phyloP scores from a whole-genome alignment of 345 rosid genomes.

The Lepidium aucheri region DNA sequence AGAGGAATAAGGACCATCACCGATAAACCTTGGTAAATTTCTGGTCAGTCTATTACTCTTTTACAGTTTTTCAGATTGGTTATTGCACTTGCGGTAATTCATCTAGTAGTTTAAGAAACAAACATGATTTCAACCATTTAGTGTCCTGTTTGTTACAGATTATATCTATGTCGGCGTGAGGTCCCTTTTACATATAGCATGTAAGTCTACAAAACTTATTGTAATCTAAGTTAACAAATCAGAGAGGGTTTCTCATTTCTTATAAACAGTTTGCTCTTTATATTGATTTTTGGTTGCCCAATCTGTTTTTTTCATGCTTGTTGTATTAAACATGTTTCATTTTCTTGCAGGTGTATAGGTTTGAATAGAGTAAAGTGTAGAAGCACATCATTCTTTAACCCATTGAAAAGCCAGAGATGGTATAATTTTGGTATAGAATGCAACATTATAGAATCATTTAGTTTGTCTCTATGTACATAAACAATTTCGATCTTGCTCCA shows the following conservation, averaged over 20 bases:
- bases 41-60: not conserved
- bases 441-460: conserved; percentile 8
- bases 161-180: conserved; percentile 5
- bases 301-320: not conserved
- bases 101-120: conserved; percentile 6
- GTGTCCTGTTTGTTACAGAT: not conserved
- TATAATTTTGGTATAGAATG: conserved; percentile 30
- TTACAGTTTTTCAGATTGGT: not conserved
- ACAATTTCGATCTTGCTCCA: conserved; percentile 7
- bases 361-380: conserved; percentile 20
- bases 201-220: conserved; percentile 9
- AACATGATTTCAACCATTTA: not conserved
- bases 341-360: conserved; percentile 26
- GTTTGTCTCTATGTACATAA: conserved; percentile 10
- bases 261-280: not conserved
- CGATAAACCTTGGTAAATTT: not conserved
- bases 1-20: conserved; percentile 29
- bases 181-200: conserved; percentile 7
- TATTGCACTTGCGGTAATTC: not conserved
- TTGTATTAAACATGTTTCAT: not conserved
- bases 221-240: not conserved
- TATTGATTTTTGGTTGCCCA: not conserved
- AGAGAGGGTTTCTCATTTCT: not conserved
- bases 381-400: conserved; percentile 37
- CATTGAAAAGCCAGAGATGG: conserved; percentile 15